These are phyloP conservation scores for Globisporangium echinulatum DNA, from an alignment of 352 stramenopile species.

Conservation along the genomic window DNA sequence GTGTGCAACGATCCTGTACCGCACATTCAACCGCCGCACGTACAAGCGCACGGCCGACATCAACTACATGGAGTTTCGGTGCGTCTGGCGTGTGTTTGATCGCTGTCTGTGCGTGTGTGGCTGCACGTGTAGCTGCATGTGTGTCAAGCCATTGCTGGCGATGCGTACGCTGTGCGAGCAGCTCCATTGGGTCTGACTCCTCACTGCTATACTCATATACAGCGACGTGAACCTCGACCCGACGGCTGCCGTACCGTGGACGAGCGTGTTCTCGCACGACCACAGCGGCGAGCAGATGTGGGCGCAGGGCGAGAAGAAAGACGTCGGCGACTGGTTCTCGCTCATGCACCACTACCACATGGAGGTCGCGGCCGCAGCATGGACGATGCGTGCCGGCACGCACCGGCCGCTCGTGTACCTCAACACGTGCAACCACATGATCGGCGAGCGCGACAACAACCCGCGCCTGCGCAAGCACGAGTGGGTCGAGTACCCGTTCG, in stretches of 20 bases:
- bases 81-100: slow-evolving; percentile 6
- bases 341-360: slow-evolving; percentile 84
- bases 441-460: slow-evolving; percentile 83
- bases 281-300: slow-evolving; percentile 74
- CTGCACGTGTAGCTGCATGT: neutral
- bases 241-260: slow-evolving; percentile 36
- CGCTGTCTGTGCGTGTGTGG: neutral
- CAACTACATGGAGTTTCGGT: slow-evolving; percentile 86
- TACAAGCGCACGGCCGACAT: slow-evolving; percentile 88
- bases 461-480: slow-evolving; percentile 62
- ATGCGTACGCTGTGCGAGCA: too few relatives aligned
- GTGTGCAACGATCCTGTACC: slow-evolving; percentile 72
- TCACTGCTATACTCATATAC: too few relatives aligned
- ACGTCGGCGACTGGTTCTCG: slow-evolving; percentile 83
- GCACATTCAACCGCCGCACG: slow-evolving; percentile 79
- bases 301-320: slow-evolving; percentile 77
- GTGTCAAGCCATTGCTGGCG: neutral
- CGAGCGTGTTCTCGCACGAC: slow-evolving; percentile 62
- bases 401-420: slow-evolving; percentile 72
- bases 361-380: slow-evolving; percentile 43
- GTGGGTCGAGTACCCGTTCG: slow-evolving; percentile 79
- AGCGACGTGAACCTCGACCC: slow-evolving; percentile 63
- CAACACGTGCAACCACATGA: slow-evolving; percentile 90
- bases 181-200: too few relatives aligned
- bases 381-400: slow-evolving; percentile 31